Evolutionary conservation across 202 grass and related monocot genomes (phyloP).

Genomic region (Zoysia matrella): DNA sequence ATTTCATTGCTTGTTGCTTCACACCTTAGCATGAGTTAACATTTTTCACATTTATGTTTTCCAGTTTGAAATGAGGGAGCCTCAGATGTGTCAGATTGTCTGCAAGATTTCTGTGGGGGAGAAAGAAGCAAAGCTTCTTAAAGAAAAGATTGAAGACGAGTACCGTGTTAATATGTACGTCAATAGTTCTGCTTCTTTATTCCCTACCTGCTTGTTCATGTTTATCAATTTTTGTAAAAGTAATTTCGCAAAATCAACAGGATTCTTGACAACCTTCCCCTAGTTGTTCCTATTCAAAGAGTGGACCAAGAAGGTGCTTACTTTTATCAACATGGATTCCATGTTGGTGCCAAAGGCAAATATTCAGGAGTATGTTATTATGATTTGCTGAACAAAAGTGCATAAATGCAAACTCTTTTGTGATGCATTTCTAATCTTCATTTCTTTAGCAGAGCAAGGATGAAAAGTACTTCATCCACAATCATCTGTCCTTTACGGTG

Average conservation of each 20-base stretch:
- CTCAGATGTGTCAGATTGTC: conserved; percentile 77
- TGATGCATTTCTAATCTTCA: conserved; percentile 8
- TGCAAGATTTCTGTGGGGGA: conserved; percentile 61
- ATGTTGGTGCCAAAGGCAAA: conserved; percentile 82
- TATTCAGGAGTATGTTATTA: conserved; percentile 59
- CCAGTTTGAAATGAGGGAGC: conserved; percentile 94
- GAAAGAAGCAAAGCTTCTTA: conserved; percentile 61
- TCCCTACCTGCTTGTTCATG: not conserved
- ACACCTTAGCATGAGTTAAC: not conserved
- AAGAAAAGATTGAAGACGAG: conserved; percentile 90
- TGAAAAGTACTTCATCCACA: conserved; percentile 84
- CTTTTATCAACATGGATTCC: conserved; percentile 76
- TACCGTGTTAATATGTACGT: conserved; percentile 89
- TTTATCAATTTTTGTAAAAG: conserved; percentile 25
- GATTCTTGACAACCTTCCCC: conserved; percentile 94
- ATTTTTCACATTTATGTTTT: not conserved
- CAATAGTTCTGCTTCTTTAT: not conserved
- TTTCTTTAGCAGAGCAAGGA: conserved; percentile 72
- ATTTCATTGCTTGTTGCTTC: conserved; percentile 23
- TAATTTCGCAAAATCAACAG: conserved; percentile 35
- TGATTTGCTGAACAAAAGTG: conserved; percentile 9
- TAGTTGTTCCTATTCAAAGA: conserved; percentile 70
- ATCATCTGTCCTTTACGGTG: conserved; percentile 76
- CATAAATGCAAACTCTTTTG: conserved; percentile 29
- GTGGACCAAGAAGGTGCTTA: conserved; percentile 56